A percentile compares a stretch with the other conserved stretches of the same genome.
Conservation (phyloP, 495 filamentous ascomycete genomes). For the Tuber brumale region DNA sequence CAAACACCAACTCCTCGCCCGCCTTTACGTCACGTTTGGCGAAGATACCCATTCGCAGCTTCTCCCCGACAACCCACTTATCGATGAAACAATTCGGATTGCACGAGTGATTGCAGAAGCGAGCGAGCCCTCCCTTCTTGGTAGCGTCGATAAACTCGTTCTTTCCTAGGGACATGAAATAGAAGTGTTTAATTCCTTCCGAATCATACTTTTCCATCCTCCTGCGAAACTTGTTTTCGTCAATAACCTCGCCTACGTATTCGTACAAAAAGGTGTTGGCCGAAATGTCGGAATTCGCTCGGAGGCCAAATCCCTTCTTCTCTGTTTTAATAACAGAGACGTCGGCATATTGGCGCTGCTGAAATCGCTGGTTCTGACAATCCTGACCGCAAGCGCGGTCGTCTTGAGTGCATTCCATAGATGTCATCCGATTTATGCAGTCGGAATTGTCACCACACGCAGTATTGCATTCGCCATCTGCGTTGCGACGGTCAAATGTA, state of each 20-base stretch:
- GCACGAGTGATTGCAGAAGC: constrained; percentile 99
- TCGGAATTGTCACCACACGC: constrained; percentile 96
- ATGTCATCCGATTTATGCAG: constrained; percentile 96
- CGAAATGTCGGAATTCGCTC: constrained; percentile 68
- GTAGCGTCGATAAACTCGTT: constrained; percentile 97
- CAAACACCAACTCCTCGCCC: constrained; percentile 97
- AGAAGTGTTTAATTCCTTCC: constrained; percentile 97
- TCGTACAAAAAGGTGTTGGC: constrained; percentile 90
- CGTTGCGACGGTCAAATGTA: constrained; percentile 38
- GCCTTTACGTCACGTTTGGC: constrained; percentile 76
- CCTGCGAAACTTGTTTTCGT: constrained; percentile 75
- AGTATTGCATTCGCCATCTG: constrained; percentile 67
- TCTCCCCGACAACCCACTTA: constrained; percentile 99
- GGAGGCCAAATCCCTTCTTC: constrained; percentile 91
- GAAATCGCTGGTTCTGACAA: constrained; percentile 94
- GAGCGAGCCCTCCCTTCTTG: constrained; percentile 88
- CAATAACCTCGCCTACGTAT: constrained; percentile 98
- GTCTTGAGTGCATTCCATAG: constrained; percentile 85
- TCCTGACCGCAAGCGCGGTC: constrained; percentile 77
- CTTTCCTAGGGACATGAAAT: constrained; percentile 98
- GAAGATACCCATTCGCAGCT: constrained; percentile 98
- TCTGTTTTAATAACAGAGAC: constrained; percentile 95
- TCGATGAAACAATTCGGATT: constrained; percentile 98
- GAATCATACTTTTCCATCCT: constrained; percentile 88
- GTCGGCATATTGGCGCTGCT: constrained; percentile 77